phyloP scores from a whole-genome alignment of 139 green algal genomes.

The Volvox reticuliferus region DNA sequence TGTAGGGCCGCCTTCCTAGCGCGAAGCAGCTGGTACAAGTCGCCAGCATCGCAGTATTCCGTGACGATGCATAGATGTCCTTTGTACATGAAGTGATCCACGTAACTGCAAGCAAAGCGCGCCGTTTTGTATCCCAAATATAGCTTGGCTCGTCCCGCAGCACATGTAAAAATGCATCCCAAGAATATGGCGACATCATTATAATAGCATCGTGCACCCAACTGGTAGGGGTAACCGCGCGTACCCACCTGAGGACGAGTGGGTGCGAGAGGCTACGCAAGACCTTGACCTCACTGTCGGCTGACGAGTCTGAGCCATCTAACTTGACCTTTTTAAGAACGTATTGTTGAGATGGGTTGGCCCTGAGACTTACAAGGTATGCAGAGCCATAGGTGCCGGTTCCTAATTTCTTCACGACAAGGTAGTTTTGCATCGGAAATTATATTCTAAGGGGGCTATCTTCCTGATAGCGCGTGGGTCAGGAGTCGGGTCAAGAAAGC shows the following conservation, averaged over 20 bases:
- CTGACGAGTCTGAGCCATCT: conserved; percentile 44
- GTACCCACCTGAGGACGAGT: conserved; percentile 65
- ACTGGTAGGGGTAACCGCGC: neutral
- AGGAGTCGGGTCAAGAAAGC: neutral
- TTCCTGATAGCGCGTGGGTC: conserved; percentile 1
- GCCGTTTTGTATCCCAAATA: conserved; percentile 5
- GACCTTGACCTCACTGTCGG: conserved; percentile 70
- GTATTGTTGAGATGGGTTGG: conserved; percentile 50
- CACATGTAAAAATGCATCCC: neutral
- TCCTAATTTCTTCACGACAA: conserved; percentile 67
- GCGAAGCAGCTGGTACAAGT: conserved; percentile 68
- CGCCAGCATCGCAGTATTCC: conserved; percentile 76
- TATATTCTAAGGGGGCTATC: neutral
- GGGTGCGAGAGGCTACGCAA: conserved; percentile 68
- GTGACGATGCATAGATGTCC: conserved; percentile 75
- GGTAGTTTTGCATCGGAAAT: conserved; percentile 69
- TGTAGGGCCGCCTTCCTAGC: conserved; percentile 53
- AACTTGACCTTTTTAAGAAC: conserved; percentile 77
- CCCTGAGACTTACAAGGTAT: conserved; percentile 60
- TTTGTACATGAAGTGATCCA: conserved; percentile 74
- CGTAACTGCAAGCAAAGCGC: conserved; percentile 49
- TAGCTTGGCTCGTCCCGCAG: neutral
- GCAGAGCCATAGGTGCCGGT: conserved; percentile 68
- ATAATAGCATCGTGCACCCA: neutral
- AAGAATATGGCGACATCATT: neutral